Evolutionary conservation across 129 eudicot species (phyloP), one percentile per base, ranked within the genome.

Genomic region (Dittrichia graveolens): DNA sequence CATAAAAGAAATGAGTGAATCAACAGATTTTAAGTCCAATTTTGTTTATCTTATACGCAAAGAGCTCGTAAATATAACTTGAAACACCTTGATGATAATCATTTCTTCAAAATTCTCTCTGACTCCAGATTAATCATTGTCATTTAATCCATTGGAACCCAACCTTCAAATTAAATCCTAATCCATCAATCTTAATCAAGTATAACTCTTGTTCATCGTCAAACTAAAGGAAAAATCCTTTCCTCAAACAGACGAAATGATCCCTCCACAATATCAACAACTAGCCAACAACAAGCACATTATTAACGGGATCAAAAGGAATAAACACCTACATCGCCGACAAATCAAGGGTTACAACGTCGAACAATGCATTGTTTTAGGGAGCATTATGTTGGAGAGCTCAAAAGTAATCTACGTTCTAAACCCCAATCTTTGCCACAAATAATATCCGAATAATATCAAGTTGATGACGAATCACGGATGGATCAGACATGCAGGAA

Each of bases 401-500:
- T 37, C 45, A 24, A 55, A 58, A 55, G 57, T 34, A 54, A 45
- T 52, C 60, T 16, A 42, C 61, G 14, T 60, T 58, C 65, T 34
- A 71, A 72, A 78, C 49, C 70, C 58, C 48, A 61, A 50, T 40
- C 64, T 50, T 31, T 18, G 18, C 76, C 8, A 44, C 46, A 50
- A 34, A 40, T 19, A 65, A 54, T 37, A 53, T 34, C 5, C 73
- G 19, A 75, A 75, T 19, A 46, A 55, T 60, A 43, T 56, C 34
- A 72, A 54, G 45, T 43, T 12, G 57, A 58, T 31, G 5, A 9
- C 56, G 37, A 75, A 64, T 65, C 58, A 45, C 31, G 31, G 31
- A 24, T 18, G 54, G 79, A 79, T 73, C 79, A 65, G 73, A 40
- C 80, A 76, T 68, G 80, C 75, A 76, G 42, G 34, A 63, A 61